phyloP scores from a whole-genome alignment of 1,139 yeast genomes.

The Protomyces arabidopsidicola region DNA sequence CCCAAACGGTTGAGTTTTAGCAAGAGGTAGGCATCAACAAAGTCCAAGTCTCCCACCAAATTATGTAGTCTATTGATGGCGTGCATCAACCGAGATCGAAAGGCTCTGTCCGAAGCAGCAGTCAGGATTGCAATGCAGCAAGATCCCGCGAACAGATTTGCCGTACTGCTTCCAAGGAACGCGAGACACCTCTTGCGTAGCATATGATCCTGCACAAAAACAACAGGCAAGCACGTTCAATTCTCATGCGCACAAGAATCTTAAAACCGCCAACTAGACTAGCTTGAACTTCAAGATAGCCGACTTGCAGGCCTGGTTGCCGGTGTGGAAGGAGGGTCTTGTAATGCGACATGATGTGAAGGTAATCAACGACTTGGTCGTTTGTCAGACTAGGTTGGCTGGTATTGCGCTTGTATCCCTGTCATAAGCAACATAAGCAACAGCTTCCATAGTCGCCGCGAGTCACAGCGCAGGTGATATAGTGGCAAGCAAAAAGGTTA shows the following conservation, averaged over 20 bases:
- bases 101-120: background rate
- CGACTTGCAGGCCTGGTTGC: conserved; percentile 23
- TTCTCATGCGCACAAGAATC: conserved; percentile 6
- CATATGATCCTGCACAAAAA: background rate
- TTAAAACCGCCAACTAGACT: conserved; percentile 15
- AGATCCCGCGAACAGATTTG: background rate
- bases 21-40: conserved; percentile 15
- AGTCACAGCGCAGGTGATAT: too few species aligned
- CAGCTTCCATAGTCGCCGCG: too few species aligned
- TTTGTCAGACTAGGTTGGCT: background rate
- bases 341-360: conserved; percentile 12
- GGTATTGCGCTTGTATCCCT: too few species aligned
- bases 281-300: conserved; percentile 10
- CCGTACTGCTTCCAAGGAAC: conserved; percentile 1
- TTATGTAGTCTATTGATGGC: background rate
- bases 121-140: background rate
- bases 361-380: background rate
- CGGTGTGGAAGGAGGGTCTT: background rate
- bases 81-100: conserved; percentile 13
- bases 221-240: conserved; percentile 6
- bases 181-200: background rate
- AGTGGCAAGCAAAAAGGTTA: too few species aligned
- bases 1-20: conserved; percentile 7
- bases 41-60: background rate
- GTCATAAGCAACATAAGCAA: too few species aligned